Base-by-base conservation (phyloP, 805 yeast species). In the Pichia occidentalis region DNA sequence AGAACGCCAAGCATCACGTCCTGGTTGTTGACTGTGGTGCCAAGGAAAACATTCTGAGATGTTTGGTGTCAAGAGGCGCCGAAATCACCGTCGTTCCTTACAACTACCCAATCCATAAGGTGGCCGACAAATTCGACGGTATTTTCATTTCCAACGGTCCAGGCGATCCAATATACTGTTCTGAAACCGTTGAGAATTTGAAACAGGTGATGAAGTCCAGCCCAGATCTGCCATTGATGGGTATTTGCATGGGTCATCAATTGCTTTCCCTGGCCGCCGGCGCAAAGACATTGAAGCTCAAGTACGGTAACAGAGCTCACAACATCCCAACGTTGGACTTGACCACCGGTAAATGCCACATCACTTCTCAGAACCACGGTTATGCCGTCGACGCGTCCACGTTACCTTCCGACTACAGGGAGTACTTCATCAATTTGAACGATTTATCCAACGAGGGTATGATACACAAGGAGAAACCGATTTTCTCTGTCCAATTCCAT, bases 241-340 rank as follows among this genome's bases (percentile, higher is more conserved):
- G 99, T 52, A 94, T 92, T 56, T 94, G 98, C 65, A 70, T 92
- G 50, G 99, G 99, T 30, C 98, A 92, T 67, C 99, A 94, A 68
- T 73, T 92, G 53, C 73, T 92, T 49, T 96, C 97, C 8, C 73
- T 90, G 46, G 98, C 98, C 11, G 73, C 87, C 12, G 98, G 97
- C 41, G 97, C 95, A 23, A 78, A 79, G 56, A 92, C 98, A 33
- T 60, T 81, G 55, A 92, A 94, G 66, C 71, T 92, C 73, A 88
- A 86, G 64, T 92, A 88, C 60, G 99, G 99, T 66, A 92, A 92
- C 73, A 82, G 98, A 67, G 99, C 97, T 20, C 98, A 94, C 67
- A 92, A 92, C 62, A 94, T 94, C 47, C 98, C 99, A 41, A 94
- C 95, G 11, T 73, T 88, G 59, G 95, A 90, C 60, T 63, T 88